Evolutionary conservation across 495 filamentous ascomycete species (phyloP).

Genomic region (Articulospora tetracladia): DNA sequence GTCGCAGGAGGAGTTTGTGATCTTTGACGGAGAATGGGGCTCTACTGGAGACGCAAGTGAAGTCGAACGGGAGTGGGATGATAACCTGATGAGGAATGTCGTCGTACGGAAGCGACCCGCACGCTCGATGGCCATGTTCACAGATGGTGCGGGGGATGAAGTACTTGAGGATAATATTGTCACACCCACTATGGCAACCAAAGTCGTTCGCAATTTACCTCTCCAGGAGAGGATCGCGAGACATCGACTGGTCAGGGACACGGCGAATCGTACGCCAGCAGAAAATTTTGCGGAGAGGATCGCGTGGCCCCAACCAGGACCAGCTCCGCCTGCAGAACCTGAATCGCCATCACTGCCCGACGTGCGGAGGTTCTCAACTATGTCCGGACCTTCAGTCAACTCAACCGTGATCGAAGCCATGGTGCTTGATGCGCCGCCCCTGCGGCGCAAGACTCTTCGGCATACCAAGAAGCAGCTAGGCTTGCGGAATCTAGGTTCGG

Average conservation of each 20-base stretch:
- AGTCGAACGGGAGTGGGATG: constrained; percentile 50
- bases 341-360: constrained; percentile 41
- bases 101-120: constrained; percentile 44
- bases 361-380: constrained; percentile 52
- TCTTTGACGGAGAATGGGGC: constrained; percentile 47
- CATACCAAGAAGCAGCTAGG: constrained; percentile 60
- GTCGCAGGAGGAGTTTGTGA: constrained; percentile 35
- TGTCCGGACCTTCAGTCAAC: constrained; percentile 54
- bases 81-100: constrained; percentile 53
- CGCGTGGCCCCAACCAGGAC: constrained; percentile 2
- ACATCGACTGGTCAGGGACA: constrained; percentile 34
- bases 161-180: constrained; percentile 44
- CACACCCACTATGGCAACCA: constrained; percentile 46
- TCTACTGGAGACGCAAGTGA: constrained; percentile 29
- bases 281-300: constrained; percentile 27
- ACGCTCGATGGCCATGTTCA: constrained; percentile 17
- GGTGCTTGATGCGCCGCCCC: constrained; percentile 58
- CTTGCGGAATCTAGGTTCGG: constrained; percentile 47
- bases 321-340: constrained; percentile 22
- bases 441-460: constrained; percentile 55
- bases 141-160: constrained; percentile 30
- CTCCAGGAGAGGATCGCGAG: constrained; percentile 42
- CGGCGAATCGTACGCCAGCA: constrained; percentile 21
- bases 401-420: constrained; percentile 71
- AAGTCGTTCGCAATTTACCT: constrained; percentile 38